Percentiles rank a stretch among this genome's conserved stretches.
phyloP scores from a whole-genome alignment of 148 eudicot genomes.

The Polygonum aviculare region DNA sequence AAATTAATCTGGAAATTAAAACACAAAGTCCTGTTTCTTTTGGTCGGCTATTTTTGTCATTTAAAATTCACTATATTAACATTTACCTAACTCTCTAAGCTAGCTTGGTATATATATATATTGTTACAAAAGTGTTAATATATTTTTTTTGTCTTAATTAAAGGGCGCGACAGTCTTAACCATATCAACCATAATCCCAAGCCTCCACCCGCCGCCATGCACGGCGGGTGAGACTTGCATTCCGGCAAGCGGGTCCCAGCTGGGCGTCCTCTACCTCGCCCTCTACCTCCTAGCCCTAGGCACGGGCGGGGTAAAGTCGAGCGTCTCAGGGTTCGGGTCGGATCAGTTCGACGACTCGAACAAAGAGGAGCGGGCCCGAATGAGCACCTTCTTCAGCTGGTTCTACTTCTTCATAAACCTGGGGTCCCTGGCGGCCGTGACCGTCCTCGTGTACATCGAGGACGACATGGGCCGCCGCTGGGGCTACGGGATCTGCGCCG shows the following conservation, averaged over 20 bases:
- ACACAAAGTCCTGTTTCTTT: not conserved
- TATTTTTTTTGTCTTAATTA: too few relatives aligned
- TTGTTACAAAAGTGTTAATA: too few relatives aligned
- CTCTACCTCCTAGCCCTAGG: conserved; percentile 53
- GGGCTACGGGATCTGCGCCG: conserved; percentile 20
- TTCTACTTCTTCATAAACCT: conserved; percentile 18
- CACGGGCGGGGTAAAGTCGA: conserved; percentile 55
- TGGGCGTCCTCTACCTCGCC: conserved; percentile 38
- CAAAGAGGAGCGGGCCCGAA: conserved; percentile 27
- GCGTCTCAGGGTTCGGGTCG: conserved; percentile 59
- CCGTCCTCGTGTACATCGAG: conserved; percentile 11
- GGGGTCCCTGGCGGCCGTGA: conserved; percentile 8
- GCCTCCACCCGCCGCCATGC: conserved; percentile 32
- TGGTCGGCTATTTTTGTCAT: not conserved
- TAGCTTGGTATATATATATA: too few relatives aligned
- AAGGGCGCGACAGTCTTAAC: conserved; percentile 31
- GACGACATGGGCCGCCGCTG: conserved; percentile 11
- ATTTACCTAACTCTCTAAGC: too few relatives aligned
- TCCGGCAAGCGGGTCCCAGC: conserved; percentile 21
- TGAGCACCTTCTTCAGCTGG: conserved; percentile 57
- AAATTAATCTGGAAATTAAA: not conserved
- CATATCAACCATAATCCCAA: conserved; percentile 28
- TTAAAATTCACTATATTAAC: too few relatives aligned
- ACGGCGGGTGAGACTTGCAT: conserved; percentile 2
- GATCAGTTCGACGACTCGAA: conserved; percentile 55